Evolutionary conservation across 148 eudicot species (phyloP).

Genomic region (Chenopodium suecicum): DNA sequence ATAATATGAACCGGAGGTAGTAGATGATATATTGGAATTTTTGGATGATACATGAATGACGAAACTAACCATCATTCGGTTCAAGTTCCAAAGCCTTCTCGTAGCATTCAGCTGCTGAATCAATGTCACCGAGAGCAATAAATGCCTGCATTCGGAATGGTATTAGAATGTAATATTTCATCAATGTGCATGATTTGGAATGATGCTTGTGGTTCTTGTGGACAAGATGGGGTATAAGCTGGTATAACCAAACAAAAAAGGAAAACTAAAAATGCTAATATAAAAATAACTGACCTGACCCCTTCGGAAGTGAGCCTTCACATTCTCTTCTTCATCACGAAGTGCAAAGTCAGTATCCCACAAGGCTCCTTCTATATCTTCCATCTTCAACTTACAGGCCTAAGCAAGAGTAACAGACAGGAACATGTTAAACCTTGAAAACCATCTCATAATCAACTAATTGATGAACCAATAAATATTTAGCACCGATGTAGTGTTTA

Average conservation of each 20-base stretch:
- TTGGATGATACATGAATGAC: neutral
- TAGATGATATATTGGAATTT: neutral
- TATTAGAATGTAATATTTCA: neutral
- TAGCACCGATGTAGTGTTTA: neutral
- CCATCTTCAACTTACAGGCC: slow-evolving; percentile 50
- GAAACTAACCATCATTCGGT: slow-evolving; percentile 69
- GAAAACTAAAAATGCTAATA: neutral
- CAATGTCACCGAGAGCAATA: slow-evolving; percentile 66
- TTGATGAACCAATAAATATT: neutral
- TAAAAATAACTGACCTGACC: slow-evolving; percentile 41
- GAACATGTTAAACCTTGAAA: neutral
- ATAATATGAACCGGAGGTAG: too few relatives aligned
- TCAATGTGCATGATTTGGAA: neutral
- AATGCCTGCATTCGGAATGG: slow-evolving; percentile 46
- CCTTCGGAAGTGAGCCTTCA: slow-evolving; percentile 48
- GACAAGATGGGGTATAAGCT: neutral
- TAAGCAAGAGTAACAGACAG: slow-evolving; percentile 10
- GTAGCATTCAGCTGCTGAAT: slow-evolving; percentile 75
- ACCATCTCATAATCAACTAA: neutral
- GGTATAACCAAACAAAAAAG: neutral
- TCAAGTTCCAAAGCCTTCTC: slow-evolving; percentile 64
- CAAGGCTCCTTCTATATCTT: slow-evolving; percentile 43
- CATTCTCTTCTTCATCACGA: slow-evolving; percentile 51
- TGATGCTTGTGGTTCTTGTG: neutral
- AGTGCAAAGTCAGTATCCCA: slow-evolving; percentile 51